These are phyloP conservation scores for Apophysomyces elegans DNA, from an alignment of 371 early-diverging fungal species.

Conservation along the genomic window DNA sequence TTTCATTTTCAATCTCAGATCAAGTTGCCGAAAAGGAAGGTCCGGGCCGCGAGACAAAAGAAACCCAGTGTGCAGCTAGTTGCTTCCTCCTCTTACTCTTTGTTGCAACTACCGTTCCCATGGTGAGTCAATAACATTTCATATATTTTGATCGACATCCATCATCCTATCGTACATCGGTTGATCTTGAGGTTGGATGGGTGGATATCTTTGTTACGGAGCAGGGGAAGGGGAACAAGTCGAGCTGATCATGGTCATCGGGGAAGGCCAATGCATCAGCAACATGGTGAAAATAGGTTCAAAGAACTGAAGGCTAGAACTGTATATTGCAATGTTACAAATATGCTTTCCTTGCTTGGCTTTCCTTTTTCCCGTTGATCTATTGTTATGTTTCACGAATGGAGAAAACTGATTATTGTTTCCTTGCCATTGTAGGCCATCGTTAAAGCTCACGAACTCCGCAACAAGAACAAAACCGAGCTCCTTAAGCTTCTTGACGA, in stretches of 20 bases:
- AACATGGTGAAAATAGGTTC: neutral
- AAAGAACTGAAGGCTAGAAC: neutral
- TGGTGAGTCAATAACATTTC: slow-evolving; percentile 8
- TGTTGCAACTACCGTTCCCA: slow-evolving; percentile 11
- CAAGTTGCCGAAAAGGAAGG: no score
- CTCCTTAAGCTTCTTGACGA: slow-evolving; percentile 83
- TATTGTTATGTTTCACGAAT: neutral
- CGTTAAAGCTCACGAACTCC: slow-evolving; percentile 91
- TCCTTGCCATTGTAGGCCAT: slow-evolving; percentile 60
- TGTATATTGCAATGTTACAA: neutral
- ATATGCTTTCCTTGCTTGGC: no score
- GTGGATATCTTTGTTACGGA: neutral
- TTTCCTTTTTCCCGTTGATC: neutral
- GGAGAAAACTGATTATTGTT: neutral
- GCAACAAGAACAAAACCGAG: slow-evolving; percentile 89
- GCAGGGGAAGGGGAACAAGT: neutral
- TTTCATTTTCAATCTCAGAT: no score
- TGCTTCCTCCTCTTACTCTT: slow-evolving; percentile 10
- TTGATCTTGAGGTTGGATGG: neutral
- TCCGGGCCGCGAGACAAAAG: no score
- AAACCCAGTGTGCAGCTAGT: neutral
- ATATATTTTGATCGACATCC: neutral
- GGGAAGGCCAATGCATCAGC: neutral
- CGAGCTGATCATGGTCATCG: neutral
- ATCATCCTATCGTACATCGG: neutral